Conservation (phyloP, 2,329 filamentous ascomycete genomes). For the Aureobasidium sp. region DNA sequence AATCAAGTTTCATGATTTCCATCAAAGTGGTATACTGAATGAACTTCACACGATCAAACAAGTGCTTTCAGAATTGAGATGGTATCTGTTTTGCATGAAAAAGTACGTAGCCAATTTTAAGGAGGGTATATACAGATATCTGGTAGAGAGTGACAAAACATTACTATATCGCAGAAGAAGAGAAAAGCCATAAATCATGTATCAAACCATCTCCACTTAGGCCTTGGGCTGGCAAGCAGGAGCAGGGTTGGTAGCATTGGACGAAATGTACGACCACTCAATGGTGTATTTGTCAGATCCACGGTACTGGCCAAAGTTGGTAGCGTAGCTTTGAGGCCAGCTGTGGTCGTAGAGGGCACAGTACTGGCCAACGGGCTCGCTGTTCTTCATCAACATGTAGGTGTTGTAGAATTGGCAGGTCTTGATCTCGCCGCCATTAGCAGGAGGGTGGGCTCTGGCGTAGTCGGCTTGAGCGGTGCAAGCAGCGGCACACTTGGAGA, state of each 20-base stretch:
- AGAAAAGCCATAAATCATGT: neutral
- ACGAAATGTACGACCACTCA: conserved; percentile 20
- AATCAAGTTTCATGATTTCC: neutral
- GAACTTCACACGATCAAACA: neutral
- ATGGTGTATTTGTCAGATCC: conserved; percentile 22
- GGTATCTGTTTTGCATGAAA: neutral
- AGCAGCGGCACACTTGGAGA: conserved; percentile 24
- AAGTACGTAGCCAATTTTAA: neutral
- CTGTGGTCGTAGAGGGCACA: conserved; percentile 24
- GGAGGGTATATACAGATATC: neutral
- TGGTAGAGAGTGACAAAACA: neutral
- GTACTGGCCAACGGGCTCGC: conserved; percentile 23
- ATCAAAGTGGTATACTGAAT: too few species aligned
- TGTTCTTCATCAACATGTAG: conserved; percentile 27
- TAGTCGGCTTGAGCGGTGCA: conserved; percentile 19
- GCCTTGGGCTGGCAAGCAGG: conserved; percentile 10
- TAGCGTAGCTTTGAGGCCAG: conserved; percentile 22
- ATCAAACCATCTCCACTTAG: neutral
- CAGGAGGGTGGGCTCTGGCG: conserved; percentile 10
- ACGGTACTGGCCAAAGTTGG: conserved; percentile 23
- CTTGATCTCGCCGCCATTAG: conserved; percentile 15
- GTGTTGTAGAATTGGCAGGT: conserved; percentile 32
- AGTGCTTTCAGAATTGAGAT: neutral
- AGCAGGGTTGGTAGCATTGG: conserved; percentile 17
- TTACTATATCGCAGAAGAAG: neutral